phyloP scores from a whole-genome alignment of 768 basidiomycete genomes.

The Russula abietina region DNA sequence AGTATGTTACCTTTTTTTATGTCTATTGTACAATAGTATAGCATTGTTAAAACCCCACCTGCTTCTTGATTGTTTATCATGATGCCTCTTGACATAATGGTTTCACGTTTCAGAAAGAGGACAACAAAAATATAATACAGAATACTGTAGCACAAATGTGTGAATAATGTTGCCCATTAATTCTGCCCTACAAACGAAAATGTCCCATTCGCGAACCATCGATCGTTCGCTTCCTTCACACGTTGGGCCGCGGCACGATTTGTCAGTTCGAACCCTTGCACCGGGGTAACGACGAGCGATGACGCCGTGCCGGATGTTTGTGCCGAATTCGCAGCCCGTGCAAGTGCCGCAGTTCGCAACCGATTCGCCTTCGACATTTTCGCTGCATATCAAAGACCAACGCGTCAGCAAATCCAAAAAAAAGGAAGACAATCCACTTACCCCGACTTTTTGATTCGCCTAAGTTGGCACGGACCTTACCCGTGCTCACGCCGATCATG shows the following conservation, averaged over 20 bases:
- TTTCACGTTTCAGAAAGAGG: not conserved
- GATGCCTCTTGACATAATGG: not conserved
- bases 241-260: slow-evolving; percentile 84
- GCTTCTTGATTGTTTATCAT: not conserved
- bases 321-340: slow-evolving; percentile 59
- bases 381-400: slow-evolving; percentile 43
- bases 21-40: slow-evolving; percentile 18
- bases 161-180: not conserved
- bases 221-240: slow-evolving; percentile 93
- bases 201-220: slow-evolving; percentile 87
- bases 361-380: slow-evolving; percentile 96
- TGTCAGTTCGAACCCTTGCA: slow-evolving; percentile 95
- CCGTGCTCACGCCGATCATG: slow-evolving; percentile 86
- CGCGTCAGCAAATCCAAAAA: not conserved
- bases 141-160: not conserved
- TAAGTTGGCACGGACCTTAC: slow-evolving; percentile 81
- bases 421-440: slow-evolving; percentile 34
- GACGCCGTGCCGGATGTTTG: slow-evolving; percentile 79
- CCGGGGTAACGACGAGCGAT: slow-evolving; percentile 89
- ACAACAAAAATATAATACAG: slow-evolving; percentile 3
- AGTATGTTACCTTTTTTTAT: not conserved
- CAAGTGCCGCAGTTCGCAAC: slow-evolving; percentile 78
- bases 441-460: slow-evolving; percentile 91
- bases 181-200: slow-evolving; percentile 73
- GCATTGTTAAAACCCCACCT: not conserved